A percentile compares a stretch with the other conserved stretches of the same genome.
Conservation (phyloP, 2,329 filamentous ascomycete species). For the Seiridium cupressi region DNA sequence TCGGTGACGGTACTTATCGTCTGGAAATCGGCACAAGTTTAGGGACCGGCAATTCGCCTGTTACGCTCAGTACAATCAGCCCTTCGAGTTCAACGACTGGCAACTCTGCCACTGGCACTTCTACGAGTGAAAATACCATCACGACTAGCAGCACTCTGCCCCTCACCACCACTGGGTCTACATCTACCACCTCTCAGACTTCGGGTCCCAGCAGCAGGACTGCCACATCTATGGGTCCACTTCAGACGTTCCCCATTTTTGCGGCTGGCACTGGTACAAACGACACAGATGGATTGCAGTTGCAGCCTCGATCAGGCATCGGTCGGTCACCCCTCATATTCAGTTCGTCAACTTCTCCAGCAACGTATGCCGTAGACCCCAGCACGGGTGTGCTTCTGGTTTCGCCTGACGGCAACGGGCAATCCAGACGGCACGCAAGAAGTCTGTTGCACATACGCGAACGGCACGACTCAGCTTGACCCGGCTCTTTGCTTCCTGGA, state of each 20-base stretch:
- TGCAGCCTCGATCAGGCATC: neutral
- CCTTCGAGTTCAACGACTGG: neutral
- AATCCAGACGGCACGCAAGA: neutral
- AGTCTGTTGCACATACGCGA: neutral
- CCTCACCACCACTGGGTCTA: neutral
- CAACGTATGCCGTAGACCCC: neutral
- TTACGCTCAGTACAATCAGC: neutral
- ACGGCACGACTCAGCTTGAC: neutral
- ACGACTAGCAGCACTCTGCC: neutral
- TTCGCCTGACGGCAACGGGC: neutral
- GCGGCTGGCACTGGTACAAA: neutral
- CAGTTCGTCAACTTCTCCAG: neutral
- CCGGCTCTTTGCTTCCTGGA: neutral
- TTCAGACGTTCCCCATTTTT: neutral
- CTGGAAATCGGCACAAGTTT: neutral
- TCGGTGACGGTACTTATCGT: neutral
- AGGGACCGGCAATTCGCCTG: neutral
- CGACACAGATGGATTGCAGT: neutral
- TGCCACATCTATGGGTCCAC: neutral
- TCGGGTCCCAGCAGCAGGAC: neutral
- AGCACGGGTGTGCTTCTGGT: neutral
- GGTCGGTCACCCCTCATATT: neutral
- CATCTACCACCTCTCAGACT: neutral
- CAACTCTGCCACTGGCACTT: neutral
- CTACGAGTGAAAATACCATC: neutral